A percentile compares a stretch with the other conserved stretches of the same genome.
phyloP scores from a whole-genome alignment of 495 filamentous ascomycete species.

The Penicillium waksmanii region DNA sequence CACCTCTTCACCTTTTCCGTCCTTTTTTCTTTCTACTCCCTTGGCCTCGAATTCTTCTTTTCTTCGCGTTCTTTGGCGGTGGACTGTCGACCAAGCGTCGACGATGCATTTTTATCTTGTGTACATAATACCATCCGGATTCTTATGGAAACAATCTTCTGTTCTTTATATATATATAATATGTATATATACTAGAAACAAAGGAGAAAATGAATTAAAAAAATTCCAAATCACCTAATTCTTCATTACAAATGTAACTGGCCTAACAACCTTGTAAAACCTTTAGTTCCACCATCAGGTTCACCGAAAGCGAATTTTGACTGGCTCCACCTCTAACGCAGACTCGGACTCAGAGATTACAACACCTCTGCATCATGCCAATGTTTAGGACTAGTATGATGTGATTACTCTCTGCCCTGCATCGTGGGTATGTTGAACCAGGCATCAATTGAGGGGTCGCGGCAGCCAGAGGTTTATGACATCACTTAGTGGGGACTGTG shows the following conservation, averaged over 20 bases:
- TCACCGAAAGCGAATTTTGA: too few relatives aligned
- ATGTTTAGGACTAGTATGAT: neutral
- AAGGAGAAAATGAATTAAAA: slow-evolving; percentile 17
- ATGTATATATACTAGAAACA: neutral
- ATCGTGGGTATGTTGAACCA: slow-evolving; percentile 6
- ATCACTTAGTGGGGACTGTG: slow-evolving; percentile 3
- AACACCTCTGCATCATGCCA: slow-evolving; percentile 3
- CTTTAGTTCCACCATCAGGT: too few relatives aligned
- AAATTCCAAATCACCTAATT: slow-evolving; percentile 17
- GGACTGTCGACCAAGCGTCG: slow-evolving; percentile 7
- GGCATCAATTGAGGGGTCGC: slow-evolving; percentile 7
- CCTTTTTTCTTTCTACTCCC: slow-evolving; percentile 4
- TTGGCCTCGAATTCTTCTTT: neutral
- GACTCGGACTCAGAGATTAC: neutral
- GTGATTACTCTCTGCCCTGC: neutral
- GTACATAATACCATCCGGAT: slow-evolving; percentile 28
- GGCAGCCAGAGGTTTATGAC: neutral
- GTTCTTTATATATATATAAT: neutral
- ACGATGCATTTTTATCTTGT: slow-evolving; percentile 13
- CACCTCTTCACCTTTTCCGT: slow-evolving; percentile 5
- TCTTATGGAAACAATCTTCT: slow-evolving; percentile 10
- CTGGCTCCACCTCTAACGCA: too few relatives aligned
- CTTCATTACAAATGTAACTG: too few relatives aligned
- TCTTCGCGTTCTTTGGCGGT: slow-evolving; percentile 10
- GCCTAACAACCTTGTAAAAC: too few relatives aligned